Evolutionary conservation across 495 filamentous ascomycete species (phyloP).

Genomic region (Astrothelium macrocarpum): DNA sequence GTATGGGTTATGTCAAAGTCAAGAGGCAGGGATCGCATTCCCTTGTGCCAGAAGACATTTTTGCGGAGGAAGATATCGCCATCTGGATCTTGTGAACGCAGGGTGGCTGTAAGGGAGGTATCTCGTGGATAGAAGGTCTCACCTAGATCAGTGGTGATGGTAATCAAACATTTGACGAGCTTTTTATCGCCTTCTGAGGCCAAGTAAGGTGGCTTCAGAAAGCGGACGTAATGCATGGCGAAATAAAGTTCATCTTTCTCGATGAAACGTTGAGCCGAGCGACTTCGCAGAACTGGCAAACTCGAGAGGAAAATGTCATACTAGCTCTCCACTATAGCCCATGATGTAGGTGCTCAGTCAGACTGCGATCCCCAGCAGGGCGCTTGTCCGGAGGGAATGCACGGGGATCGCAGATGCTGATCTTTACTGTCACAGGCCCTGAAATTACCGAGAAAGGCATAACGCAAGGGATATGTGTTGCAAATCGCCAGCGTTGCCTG

Average conservation of each 20-base stretch:
- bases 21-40: conserved; percentile 43
- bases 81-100: conserved; percentile 30
- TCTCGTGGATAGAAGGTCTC: conserved; percentile 70
- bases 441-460: not conserved
- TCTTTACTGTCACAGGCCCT: not conserved
- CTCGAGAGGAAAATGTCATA: not conserved
- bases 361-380: not conserved
- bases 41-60: conserved; percentile 43
- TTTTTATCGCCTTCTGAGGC: conserved; percentile 12
- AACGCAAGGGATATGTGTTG: not conserved
- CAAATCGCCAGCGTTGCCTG: not conserved
- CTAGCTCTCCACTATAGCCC: not conserved
- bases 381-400: not conserved
- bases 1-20: conserved; percentile 21
- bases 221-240: conserved; percentile 17
- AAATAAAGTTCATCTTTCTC: not conserved
- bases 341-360: not conserved
- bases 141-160: conserved; percentile 84
- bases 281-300: not conserved
- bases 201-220: conserved; percentile 19
- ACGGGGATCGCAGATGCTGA: not conserved
- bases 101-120: conserved; percentile 43
- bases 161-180: conserved; percentile 46
- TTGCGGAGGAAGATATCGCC: conserved; percentile 37
- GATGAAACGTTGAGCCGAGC: not conserved